Base-by-base conservation (phyloP, 352 stramenopile genomes). In the Pythium brachiatum region DNA sequence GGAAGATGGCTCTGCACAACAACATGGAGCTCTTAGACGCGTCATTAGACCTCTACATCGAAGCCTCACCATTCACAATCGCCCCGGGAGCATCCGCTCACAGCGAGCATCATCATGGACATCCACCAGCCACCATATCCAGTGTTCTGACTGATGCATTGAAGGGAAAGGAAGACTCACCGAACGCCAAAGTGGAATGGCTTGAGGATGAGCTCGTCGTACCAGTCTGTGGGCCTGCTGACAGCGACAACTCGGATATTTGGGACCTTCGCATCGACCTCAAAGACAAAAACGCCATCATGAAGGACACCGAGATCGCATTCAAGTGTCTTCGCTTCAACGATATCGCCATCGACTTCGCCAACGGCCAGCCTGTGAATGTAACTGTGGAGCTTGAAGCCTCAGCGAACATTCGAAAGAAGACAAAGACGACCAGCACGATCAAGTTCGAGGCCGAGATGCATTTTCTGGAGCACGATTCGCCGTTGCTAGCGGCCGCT, bases 221-320 rank as follows among this genome's bases (percentile, higher is more conserved):
- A 39, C 70, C 73, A 7, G 27, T 72, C 53, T 64, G 69, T 15
- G 34, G 68, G 3, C 38, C 64, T 2, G 23, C 32, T 11, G 46
- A 62, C 27, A 36, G 20, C 12, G 44, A 31, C 20, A 32, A 27
- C 18, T 20, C 27, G 13, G 18, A 56, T 53, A 27, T 25, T 2
- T 29, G 34, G 2, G 59, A 66, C 23, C 31, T 81, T 16, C 18
- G 31, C 3, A 29, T 80, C 39, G 60, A 73, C 11, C 43, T 86
- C 9, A 78, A 78, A 23, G 76, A 86, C 61, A 82, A 80, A 39
- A 77, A 83, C 47, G 73, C 74, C 0, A 76, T 83, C 43, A 69
- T 74, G 41, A 70, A 68, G 41, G 76, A 85, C 27, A 65, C 53
- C 4, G 56, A 70, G 5, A 60, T 82, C 20, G 73, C 69, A 12